Percentiles rank a stretch among this genome's conserved stretches.
phyloP scores from a whole-genome alignment of 441 rosid genomes.

The Pelargonium cotyledonis region DNA sequence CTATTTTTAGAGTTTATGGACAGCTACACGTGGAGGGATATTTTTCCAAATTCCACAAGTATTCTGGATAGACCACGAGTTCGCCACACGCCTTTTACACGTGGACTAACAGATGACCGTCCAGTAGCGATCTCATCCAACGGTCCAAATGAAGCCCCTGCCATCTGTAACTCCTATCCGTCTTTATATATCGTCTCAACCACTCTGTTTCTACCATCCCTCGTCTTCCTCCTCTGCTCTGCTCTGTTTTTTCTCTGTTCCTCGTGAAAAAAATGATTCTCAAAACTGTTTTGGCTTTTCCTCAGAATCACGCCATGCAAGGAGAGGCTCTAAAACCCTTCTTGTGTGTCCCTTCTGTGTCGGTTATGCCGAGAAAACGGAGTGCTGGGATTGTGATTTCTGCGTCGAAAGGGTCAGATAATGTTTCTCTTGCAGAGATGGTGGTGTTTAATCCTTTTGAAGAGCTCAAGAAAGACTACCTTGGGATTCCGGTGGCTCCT shows the following conservation, averaged over 20 bases:
- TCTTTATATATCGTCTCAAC: constrained; percentile 12
- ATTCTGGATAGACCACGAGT: constrained; percentile 44
- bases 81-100: constrained; percentile 57
- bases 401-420: constrained; percentile 15
- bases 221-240: not conserved
- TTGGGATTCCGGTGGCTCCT: constrained; percentile 32
- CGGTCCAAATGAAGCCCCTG: constrained; percentile 32
- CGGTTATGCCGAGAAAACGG: constrained; percentile 9
- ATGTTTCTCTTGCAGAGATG: constrained; percentile 26
- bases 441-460: constrained; percentile 46
- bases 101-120: constrained; percentile 23
- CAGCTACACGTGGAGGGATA: constrained; percentile 26
- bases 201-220: too few species aligned
- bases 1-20: not conserved
- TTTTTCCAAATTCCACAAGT: constrained; percentile 18
- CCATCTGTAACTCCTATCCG: constrained; percentile 26
- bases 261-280: too few species aligned
- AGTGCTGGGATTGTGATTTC: constrained; percentile 21
- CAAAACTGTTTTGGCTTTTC: too few species aligned
- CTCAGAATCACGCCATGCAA: too few species aligned
- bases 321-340: constrained; percentile 12
- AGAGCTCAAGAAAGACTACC: constrained; percentile 42
- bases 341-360: constrained; percentile 11
- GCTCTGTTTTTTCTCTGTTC: too few species aligned
- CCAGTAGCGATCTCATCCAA: constrained; percentile 29